Percentiles rank a stretch among this genome's conserved stretches.
phyloP scores from a whole-genome alignment of 1,139 yeast genomes.

The Saccharomyces hybrid region DNA sequence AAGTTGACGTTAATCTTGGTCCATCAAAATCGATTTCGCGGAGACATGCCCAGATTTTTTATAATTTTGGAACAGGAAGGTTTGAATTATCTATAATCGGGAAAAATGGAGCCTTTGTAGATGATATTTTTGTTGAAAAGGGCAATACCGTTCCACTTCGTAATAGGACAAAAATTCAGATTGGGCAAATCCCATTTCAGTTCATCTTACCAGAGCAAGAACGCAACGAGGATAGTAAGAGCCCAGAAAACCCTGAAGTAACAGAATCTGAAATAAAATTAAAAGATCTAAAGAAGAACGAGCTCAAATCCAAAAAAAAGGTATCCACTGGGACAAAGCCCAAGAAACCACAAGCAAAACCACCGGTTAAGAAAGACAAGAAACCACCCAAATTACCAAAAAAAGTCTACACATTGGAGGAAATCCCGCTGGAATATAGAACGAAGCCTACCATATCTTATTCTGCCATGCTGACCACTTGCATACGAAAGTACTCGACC shows the following conservation, averaged over 20 bases:
- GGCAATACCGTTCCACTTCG: conserved; percentile 81
- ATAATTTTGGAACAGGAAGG: conserved; percentile 88
- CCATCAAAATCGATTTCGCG: conserved; percentile 87
- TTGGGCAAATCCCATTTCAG: conserved; percentile 83
- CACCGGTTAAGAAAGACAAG: conserved; percentile 23
- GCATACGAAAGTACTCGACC: conserved; percentile 57
- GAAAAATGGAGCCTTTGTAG: conserved; percentile 92
- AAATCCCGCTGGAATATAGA: conserved; percentile 80
- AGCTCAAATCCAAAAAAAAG: not conserved
- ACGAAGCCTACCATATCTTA: conserved; percentile 76
- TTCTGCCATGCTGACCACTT: conserved; percentile 71
- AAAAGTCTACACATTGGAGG: conserved; percentile 57
- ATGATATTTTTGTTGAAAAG: conserved; percentile 76
- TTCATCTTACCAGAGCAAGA: conserved; percentile 63
- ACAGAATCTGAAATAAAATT: conserved; percentile 8
- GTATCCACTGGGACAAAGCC: not conserved
- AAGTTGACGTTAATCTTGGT: conserved; percentile 88
- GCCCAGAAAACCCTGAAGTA: conserved; percentile 1
- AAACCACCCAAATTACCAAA: conserved; percentile 51
- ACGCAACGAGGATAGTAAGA: conserved; percentile 2
- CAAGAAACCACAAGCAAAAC: conserved; percentile 1
- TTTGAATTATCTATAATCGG: conserved; percentile 88
- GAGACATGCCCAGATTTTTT: conserved; percentile 88
- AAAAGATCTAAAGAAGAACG: conserved; percentile 1
- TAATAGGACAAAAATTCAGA: conserved; percentile 79